A percentile compares a stretch with the other conserved stretches of the same genome.
phyloP scores from a whole-genome alignment of 2,329 filamentous ascomycete species.

The Colletotrichum cordylinicola region DNA sequence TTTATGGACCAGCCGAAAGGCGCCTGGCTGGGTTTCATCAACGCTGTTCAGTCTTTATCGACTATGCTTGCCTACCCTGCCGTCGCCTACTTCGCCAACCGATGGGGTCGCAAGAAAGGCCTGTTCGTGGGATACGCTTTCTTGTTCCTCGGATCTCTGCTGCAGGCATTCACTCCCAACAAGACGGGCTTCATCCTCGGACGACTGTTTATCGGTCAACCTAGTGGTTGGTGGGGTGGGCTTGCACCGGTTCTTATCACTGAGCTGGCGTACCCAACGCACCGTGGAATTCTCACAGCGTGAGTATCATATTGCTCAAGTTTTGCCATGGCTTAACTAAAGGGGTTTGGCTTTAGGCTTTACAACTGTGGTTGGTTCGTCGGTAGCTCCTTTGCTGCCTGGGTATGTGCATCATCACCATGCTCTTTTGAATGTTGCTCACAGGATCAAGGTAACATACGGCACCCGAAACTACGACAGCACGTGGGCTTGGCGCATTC shows the following conservation, averaged over 20 bases:
- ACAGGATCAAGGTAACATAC: neutral
- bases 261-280: slow-evolving; percentile 47
- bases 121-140: slow-evolving; percentile 37
- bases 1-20: slow-evolving; percentile 5
- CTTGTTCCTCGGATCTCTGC: slow-evolving; percentile 30
- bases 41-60: slow-evolving; percentile 15
- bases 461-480: neutral
- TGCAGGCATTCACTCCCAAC: slow-evolving; percentile 34
- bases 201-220: slow-evolving; percentile 40
- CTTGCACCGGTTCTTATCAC: slow-evolving; percentile 43
- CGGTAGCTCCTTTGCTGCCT: neutral
- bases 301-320: slow-evolving; percentile 24
- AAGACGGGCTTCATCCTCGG: slow-evolving; percentile 35
- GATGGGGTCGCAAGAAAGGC: slow-evolving; percentile 36
- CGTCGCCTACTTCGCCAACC: slow-evolving; percentile 36
- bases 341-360: neutral
- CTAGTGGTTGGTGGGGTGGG: slow-evolving; percentile 35
- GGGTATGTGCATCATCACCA: accelerated
- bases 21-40: neutral
- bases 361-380: neutral
- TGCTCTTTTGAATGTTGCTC: accelerated
- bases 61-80: slow-evolving; percentile 31
- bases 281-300: slow-evolving; percentile 31
- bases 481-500: neutral
- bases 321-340: neutral